A percentile compares a stretch with the other conserved stretches of the same genome.
These are phyloP conservation scores for Alternaria consortialis DNA, from an alignment of 2,329 filamentous ascomycete species.

Conservation along the genomic window DNA sequence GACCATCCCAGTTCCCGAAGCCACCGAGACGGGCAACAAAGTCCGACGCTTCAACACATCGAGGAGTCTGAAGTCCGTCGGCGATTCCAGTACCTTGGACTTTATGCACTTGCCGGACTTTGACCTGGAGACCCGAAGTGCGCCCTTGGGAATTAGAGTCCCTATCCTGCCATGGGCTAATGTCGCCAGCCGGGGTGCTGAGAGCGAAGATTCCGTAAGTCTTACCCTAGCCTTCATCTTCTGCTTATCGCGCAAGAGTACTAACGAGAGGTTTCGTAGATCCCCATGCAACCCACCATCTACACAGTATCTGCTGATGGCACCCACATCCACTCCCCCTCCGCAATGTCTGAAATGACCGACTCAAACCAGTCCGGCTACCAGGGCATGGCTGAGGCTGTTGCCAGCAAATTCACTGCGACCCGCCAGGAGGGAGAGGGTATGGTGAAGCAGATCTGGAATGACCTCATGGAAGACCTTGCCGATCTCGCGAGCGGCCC, in stretches of 20 bases:
- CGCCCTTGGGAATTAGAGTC: slow-evolving; percentile 54
- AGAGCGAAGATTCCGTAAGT: slow-evolving; percentile 37
- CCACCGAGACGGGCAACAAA: slow-evolving; percentile 38
- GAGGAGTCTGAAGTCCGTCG: slow-evolving; percentile 63
- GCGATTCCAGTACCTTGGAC: slow-evolving; percentile 69
- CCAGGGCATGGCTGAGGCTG: slow-evolving; percentile 63
- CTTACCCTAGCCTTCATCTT: not conserved
- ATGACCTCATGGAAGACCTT: slow-evolving; percentile 61
- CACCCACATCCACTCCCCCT: slow-evolving; percentile 58
- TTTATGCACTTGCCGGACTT: slow-evolving; percentile 68
- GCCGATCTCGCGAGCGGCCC: slow-evolving; percentile 43
- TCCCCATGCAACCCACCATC: slow-evolving; percentile 66
- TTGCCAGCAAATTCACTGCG: slow-evolving; percentile 46
- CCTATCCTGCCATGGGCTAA: slow-evolving; percentile 57
- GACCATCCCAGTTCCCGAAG: slow-evolving; percentile 51
- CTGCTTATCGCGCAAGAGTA: not conserved
- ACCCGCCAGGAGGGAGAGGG: slow-evolving; percentile 55
- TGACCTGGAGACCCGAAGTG: slow-evolving; percentile 52
- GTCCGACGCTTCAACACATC: slow-evolving; percentile 70
- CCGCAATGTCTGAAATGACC: slow-evolving; percentile 66
- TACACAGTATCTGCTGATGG: slow-evolving; percentile 61
- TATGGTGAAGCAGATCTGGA: slow-evolving; percentile 57
- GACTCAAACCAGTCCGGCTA: slow-evolving; percentile 66
- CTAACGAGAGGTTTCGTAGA: slow-evolving; percentile 15
- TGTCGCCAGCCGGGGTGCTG: slow-evolving; percentile 27